phyloP scores from a whole-genome alignment of 495 filamentous ascomycete species.

The Aspergillus hancockii region DNA sequence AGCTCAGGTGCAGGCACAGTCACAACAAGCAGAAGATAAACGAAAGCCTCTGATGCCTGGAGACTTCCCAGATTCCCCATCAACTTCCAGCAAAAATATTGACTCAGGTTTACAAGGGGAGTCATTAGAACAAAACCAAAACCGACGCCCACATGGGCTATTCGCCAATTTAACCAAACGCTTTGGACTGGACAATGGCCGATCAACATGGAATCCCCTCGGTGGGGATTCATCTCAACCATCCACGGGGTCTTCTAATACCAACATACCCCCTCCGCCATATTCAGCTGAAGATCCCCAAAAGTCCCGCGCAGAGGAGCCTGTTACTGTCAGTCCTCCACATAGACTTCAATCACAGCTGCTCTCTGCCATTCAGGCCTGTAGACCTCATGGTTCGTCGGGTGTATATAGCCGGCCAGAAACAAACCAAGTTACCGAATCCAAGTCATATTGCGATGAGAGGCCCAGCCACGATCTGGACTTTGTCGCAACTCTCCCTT shows the following conservation, averaged over 20 bases:
- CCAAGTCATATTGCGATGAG: slow-evolving; percentile 85
- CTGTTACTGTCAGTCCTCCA: slow-evolving; percentile 45
- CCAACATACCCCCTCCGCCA: slow-evolving; percentile 43
- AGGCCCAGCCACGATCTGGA: slow-evolving; percentile 77
- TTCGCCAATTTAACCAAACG: slow-evolving; percentile 65
- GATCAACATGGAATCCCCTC: slow-evolving; percentile 26
- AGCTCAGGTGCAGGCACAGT: slow-evolving; percentile 29
- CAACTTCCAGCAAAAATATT: slow-evolving; percentile 51
- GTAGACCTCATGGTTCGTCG: slow-evolving; percentile 74
- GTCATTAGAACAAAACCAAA: slow-evolving; percentile 29
- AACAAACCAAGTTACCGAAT: slow-evolving; percentile 76
- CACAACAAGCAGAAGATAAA: slow-evolving; percentile 14
- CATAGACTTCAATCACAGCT: slow-evolving; percentile 60
- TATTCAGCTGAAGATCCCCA: slow-evolving; percentile 45
- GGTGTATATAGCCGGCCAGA: slow-evolving; percentile 68
- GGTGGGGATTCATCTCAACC: slow-evolving; percentile 28
- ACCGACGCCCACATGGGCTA: slow-evolving; percentile 49
- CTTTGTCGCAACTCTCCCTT: slow-evolving; percentile 68
- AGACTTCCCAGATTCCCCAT: slow-evolving; percentile 64
- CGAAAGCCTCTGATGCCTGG: slow-evolving; percentile 60
- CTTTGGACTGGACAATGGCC: slow-evolving; percentile 60
- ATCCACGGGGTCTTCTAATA: slow-evolving; percentile 25
- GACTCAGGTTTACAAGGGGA: slow-evolving; percentile 23
- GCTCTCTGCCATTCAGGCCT: slow-evolving; percentile 77
- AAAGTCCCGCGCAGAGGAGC: slow-evolving; percentile 37